Conservation (phyloP, 352 stramenopile species). For the Globisporangium cederbergense region DNA sequence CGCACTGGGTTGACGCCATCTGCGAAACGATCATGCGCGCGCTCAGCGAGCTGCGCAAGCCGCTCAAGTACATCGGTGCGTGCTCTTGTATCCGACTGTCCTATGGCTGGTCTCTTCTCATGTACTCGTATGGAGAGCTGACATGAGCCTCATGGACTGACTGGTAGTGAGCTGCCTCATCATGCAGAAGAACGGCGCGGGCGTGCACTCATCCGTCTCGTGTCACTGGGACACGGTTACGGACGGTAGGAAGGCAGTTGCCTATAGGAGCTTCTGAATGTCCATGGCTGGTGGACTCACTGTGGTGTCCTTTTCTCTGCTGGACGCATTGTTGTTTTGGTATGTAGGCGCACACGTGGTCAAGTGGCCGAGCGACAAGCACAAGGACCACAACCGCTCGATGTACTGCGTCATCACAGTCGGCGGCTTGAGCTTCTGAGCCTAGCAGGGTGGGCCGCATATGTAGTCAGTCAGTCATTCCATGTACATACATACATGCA, state of each 20-base stretch:
- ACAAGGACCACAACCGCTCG: constrained; percentile 87
- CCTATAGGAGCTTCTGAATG: neutral
- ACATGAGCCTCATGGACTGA: neutral
- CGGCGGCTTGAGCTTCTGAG: constrained; percentile 79
- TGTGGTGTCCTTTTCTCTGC: neutral
- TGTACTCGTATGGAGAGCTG: too few species aligned
- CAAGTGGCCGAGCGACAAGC: constrained; percentile 89
- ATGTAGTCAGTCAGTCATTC: too few species aligned
- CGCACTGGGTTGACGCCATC: constrained; percentile 89
- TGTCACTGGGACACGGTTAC: constrained; percentile 91
- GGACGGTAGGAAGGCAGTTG: constrained; percentile 47
- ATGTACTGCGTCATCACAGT: constrained; percentile 90
- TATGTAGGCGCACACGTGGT: constrained; percentile 78
- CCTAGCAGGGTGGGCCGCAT: neutral
- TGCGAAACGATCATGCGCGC: constrained; percentile 87
- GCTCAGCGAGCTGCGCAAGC: constrained; percentile 86
- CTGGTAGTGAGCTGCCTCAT: constrained; percentile 82
- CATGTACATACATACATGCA: too few species aligned
- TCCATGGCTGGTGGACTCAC: too few species aligned
- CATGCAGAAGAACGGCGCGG: constrained; percentile 93
- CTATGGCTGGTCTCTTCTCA: too few species aligned
- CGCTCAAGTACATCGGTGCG: constrained; percentile 90
- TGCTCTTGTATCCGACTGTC: neutral
- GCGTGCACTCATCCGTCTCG: constrained; percentile 85
- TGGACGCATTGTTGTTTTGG: neutral